Conservation (phyloP, 2,329 filamentous ascomycete species). For the Alternaria ethzedia region DNA sequence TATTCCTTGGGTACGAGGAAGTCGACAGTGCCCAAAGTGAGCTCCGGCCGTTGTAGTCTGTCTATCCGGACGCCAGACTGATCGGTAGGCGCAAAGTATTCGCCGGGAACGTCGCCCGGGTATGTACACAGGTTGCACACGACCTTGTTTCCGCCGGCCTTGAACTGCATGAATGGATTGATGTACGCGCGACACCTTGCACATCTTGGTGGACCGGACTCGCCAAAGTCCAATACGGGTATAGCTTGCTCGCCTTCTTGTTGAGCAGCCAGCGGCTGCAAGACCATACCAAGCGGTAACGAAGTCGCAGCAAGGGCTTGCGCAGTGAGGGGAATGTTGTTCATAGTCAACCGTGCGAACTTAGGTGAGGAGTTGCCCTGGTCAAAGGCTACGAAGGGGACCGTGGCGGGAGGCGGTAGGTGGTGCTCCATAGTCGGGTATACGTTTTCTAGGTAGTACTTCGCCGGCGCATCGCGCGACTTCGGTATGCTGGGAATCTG, state of each 20-base stretch:
- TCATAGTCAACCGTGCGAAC: constrained; percentile 87
- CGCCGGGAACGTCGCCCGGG: constrained; percentile 88
- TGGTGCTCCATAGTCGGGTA: constrained; percentile 97
- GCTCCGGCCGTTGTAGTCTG: constrained; percentile 84
- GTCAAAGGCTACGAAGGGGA: constrained; percentile 92
- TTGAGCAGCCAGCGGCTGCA: constrained; percentile 85
- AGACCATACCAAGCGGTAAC: constrained; percentile 82
- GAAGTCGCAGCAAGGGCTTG: constrained; percentile 82
- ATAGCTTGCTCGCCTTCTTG: constrained; percentile 86
- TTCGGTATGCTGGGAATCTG: constrained; percentile 90
- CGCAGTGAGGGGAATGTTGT: constrained; percentile 83
- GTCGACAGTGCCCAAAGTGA: constrained; percentile 91
- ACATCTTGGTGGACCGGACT: constrained; percentile 86
- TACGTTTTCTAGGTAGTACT: constrained; percentile 83
- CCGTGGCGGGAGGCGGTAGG: constrained; percentile 83
- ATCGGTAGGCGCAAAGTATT: constrained; percentile 93
- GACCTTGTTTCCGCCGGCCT: constrained; percentile 91
- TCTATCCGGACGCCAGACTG: constrained; percentile 87
- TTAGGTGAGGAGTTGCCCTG: constrained; percentile 97
- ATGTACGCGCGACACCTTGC: constrained; percentile 94
- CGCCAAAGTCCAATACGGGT: constrained; percentile 94
- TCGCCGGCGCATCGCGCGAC: constrained; percentile 81
- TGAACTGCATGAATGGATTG: constrained; percentile 99
- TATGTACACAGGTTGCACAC: constrained; percentile 98
- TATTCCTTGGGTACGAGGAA: constrained; percentile 98